A percentile compares a stretch with the other conserved stretches of the same genome.
Conservation (phyloP, 805 yeast genomes). For the Barnettozyma vustinii region DNA sequence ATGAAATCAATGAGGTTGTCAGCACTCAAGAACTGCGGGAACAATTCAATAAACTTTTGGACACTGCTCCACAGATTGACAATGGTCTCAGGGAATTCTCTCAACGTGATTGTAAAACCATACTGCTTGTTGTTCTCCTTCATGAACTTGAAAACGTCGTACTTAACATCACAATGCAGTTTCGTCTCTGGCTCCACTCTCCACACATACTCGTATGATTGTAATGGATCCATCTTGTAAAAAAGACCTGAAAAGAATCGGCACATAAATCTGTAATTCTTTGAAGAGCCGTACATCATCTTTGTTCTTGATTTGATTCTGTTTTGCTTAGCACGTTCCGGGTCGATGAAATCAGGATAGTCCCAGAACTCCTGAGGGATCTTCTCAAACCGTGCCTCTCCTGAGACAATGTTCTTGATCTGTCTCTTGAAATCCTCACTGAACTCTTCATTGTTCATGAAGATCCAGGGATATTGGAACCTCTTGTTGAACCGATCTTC, state of each 20-base stretch:
- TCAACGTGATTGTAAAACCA: slow-evolving; percentile 70
- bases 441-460: slow-evolving; percentile 44
- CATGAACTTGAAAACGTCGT: slow-evolving; percentile 54
- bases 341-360: slow-evolving; percentile 39
- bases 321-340: slow-evolving; percentile 27
- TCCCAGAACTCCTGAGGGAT: slow-evolving; percentile 45
- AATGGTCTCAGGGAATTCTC: slow-evolving; percentile 50
- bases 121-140: slow-evolving; percentile 58
- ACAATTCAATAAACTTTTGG: slow-evolving; percentile 36
- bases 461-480: slow-evolving; percentile 81
- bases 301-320: slow-evolving; percentile 26
- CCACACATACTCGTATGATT: slow-evolving; percentile 50
- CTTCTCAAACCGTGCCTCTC: slow-evolving; percentile 35
- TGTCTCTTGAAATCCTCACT: slow-evolving; percentile 31
- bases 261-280: slow-evolving; percentile 60
- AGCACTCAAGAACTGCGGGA: slow-evolving; percentile 45
- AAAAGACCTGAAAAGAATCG: slow-evolving; percentile 67
- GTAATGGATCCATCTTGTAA: slow-evolving; percentile 40
- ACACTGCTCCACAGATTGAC: slow-evolving; percentile 38
- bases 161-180: slow-evolving; percentile 52
- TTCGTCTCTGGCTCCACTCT: slow-evolving; percentile 57
- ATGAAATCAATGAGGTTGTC: slow-evolving; percentile 48
- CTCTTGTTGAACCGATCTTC: slow-evolving; percentile 76
- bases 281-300: slow-evolving; percentile 42
- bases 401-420: slow-evolving; percentile 33